Evolutionary conservation across 2,329 filamentous ascomycete genomes (phyloP).

Genomic region (Keithomyces neogunnii): DNA sequence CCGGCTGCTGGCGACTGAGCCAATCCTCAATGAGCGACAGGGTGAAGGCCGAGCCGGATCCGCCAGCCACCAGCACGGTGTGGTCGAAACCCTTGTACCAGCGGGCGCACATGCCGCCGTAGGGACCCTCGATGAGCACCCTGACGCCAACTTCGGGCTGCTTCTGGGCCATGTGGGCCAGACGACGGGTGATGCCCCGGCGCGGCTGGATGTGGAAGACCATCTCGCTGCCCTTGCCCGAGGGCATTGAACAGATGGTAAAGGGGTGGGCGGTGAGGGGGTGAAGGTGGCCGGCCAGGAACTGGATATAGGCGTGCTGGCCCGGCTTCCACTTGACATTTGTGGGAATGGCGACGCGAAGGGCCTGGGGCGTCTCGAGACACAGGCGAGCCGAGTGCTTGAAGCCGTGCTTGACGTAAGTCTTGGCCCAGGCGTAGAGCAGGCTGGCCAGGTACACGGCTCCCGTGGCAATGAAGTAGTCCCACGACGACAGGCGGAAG

Average conservation of each 20-base stretch:
- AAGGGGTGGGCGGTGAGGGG: conserved; percentile 43
- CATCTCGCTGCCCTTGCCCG: conserved; percentile 26
- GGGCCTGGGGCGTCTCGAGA: conserved; percentile 25
- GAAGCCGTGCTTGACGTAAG: conserved; percentile 41
- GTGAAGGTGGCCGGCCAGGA: conserved; percentile 34
- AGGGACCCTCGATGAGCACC: conserved; percentile 50
- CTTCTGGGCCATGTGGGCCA: conserved; percentile 30
- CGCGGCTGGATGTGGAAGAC: conserved; percentile 45
- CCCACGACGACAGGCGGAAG: conserved; percentile 45
- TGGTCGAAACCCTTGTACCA: conserved; percentile 31
- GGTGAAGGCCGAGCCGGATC: conserved; percentile 46
- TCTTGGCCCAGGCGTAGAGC: conserved; percentile 41
- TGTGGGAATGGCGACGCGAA: conserved; percentile 35
- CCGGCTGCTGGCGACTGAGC: conserved; percentile 5
- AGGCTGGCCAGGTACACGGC: conserved; percentile 17
- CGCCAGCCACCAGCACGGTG: conserved; percentile 42
- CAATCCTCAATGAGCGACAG: conserved; percentile 37
- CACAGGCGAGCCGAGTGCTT: conserved; percentile 31
- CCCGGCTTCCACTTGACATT: conserved; percentile 39
- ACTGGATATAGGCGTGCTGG: conserved; percentile 48
- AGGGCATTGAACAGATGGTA: conserved; percentile 42
- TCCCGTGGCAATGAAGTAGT: conserved; percentile 52
- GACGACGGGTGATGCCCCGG: conserved; percentile 38
- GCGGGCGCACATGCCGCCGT: conserved; percentile 38
- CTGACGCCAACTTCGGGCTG: conserved; percentile 27